Conservation (phyloP, 139 green algal genomes). For the Marvania coccoides region DNA sequence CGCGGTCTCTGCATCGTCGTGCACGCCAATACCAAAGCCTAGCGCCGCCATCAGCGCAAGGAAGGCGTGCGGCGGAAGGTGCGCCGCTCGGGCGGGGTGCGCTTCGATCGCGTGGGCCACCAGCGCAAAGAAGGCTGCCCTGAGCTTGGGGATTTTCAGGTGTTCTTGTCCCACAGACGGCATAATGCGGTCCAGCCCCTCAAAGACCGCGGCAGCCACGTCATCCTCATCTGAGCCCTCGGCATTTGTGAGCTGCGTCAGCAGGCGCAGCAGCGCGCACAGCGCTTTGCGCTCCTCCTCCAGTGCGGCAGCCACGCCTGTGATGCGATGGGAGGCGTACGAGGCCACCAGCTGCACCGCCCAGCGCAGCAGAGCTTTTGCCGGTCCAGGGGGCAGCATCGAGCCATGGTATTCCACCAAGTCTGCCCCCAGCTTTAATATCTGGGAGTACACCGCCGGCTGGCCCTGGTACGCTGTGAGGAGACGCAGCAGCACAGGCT, state of each 20-base stretch:
- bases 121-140: slow-evolving; percentile 67
- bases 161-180: slow-evolving; percentile 70
- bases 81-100: slow-evolving; percentile 57
- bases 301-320: slow-evolving; percentile 23
- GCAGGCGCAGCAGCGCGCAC: slow-evolving; percentile 68
- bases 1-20: slow-evolving; percentile 15
- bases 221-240: slow-evolving; percentile 3
- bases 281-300: slow-evolving; percentile 43
- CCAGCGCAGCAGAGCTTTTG: slow-evolving; percentile 39
- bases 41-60: slow-evolving; percentile 45
- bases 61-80: slow-evolving; percentile 44
- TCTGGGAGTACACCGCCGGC: slow-evolving; percentile 12
- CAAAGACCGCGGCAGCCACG: slow-evolving; percentile 41
- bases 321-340: slow-evolving; percentile 43
- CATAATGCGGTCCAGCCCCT: slow-evolving; percentile 68
- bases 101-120: slow-evolving; percentile 74
- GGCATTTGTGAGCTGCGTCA: slow-evolving; percentile 62
- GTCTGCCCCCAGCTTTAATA: slow-evolving; percentile 72
- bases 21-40: slow-evolving; percentile 42
- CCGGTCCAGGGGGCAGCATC: slow-evolving; percentile 4
- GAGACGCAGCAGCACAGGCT: slow-evolving; percentile 19
- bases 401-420: slow-evolving; percentile 50
- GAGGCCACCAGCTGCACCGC: slow-evolving; percentile 45
- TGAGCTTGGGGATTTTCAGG: slow-evolving; percentile 73
- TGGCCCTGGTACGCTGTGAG: not conserved